A percentile compares a stretch with the other conserved stretches of the same genome.
Evolutionary conservation across 2,329 filamentous ascomycete species (phyloP).

Genomic region (Xylariomycetidae sp.): DNA sequence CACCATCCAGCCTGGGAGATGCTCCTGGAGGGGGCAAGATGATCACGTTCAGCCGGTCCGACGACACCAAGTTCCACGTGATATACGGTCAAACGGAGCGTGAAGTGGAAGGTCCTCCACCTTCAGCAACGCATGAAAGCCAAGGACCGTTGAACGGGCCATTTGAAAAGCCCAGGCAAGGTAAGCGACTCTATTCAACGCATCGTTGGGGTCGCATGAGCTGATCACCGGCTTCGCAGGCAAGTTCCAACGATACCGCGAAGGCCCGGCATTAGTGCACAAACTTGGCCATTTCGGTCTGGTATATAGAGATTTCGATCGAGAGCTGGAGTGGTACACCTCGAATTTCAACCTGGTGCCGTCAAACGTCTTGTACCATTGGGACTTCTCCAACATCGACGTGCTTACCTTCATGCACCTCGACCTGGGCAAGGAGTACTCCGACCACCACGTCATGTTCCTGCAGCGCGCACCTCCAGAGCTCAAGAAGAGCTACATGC

Average conservation of each 20-base stretch:
- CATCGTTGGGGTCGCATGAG: too few species aligned
- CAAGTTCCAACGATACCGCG: conserved; percentile 23
- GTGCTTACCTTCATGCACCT: conserved; percentile 40
- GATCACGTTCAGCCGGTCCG: conserved; percentile 29
- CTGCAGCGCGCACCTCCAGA: conserved; percentile 24
- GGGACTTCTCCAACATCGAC: conserved; percentile 14
- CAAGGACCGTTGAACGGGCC: conserved; percentile 14
- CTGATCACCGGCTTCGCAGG: too few species aligned
- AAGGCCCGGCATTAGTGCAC: conserved; percentile 25
- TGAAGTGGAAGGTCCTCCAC: conserved; percentile 2
- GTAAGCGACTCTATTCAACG: neutral
- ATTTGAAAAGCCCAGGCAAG: conserved; percentile 13
- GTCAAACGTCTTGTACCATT: conserved; percentile 18
- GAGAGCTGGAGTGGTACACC: conserved; percentile 25
- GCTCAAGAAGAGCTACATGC: conserved; percentile 34
- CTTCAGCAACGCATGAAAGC: conserved; percentile 13
- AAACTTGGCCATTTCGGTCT: conserved; percentile 27
- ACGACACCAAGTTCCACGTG: conserved; percentile 26
- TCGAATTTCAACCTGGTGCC: conserved; percentile 28
- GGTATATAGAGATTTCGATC: conserved; percentile 26
- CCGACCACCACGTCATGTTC: conserved; percentile 51
- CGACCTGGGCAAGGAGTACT: conserved; percentile 39
- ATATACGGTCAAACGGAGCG: conserved; percentile 18
- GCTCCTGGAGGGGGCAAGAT: conserved; percentile 37
- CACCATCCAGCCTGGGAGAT: conserved; percentile 33